Base-by-base conservation (phyloP, 805 yeast genomes). In the Peterozyma xylosa region DNA sequence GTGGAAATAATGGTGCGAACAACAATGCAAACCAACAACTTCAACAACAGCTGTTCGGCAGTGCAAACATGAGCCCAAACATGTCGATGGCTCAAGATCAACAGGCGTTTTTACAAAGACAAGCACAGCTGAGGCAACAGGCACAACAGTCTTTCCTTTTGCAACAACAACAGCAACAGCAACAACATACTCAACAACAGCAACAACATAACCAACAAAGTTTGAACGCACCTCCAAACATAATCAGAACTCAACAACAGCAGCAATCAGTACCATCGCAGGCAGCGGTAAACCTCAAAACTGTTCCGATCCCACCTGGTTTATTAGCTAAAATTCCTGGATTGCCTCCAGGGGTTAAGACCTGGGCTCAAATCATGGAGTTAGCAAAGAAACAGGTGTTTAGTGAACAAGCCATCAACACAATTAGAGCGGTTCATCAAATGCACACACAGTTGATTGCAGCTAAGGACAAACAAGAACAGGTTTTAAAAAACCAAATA, bases 351-450 rank as follows among this genome's bases (percentile, higher is more conserved):
- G 82, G 80, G 41, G 81, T 81, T 29, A 81, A 75, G 51, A 86
- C 95, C 6, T 89, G 96, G 96, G 76, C 78, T 17, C 86, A 80
- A 56, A 78, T 87, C 29, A 77, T 80, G 59, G 82, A 80, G 36
- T 72, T 80, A 51, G 62, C 79, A 37, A 74, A 77, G 50, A 72
- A 75, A 49, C 78, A 77, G 47, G 67, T 76, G 47, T 63, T 86
- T 35, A 78, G 85, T 1, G 73, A 75, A 6, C 73, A 78, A 32
- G 75, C 74, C 27, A 64, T 82, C 66, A 75, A 75, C 13, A 59
- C 74, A 18, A 78, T 86, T 37, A 80, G 77, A 57, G 82, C 78
- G 46, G 78, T 83, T 9, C 87, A 87, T 59, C 72, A 75, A 39
- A 66, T 82, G 41, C 90, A 83, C 58, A 67, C 78, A 46, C 86